Evolutionary conservation across 306 rosid species (phyloP), one percentile per base, ranked within the genome.

Genomic region (Prosopis cineraria): DNA sequence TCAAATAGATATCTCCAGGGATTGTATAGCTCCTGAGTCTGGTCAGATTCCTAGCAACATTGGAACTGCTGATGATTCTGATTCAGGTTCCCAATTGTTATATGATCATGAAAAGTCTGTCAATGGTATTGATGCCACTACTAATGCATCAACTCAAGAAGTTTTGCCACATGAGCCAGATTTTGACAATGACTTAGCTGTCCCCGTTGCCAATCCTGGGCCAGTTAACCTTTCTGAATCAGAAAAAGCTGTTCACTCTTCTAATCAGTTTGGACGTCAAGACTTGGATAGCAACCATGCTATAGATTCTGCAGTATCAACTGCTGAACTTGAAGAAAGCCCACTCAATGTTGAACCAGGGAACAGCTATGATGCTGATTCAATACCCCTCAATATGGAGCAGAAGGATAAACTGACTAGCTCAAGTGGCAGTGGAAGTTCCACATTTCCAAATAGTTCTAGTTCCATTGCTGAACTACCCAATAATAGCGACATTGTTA

Each of bases 31-130:
- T 85, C 81, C 87, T 19, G 87, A 85, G 81, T 70, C 81, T 69
- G 90, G 78, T 79, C 83, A 75, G 63, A 70, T 78, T 89, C 81
- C 72, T 20, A 41, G 75, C 67, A 84, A 83, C 79, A 65, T 76
- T 84, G 77, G 67, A 72, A 83, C 80, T 85, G 90, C 65, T 83
- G 87, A 83, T 83, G 89, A 80, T 86, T 81, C 84, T 86, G 87
- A 76, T 74, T 44, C 73, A 71, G 84, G 82, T 75, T 80, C 80
- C 17, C 70, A 81, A 68, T 73, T 82, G 45, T 84, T 72, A 52
- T 41, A 89, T 73, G 89, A 83, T 84, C 53, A 74, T 78, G 82
- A 85, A 77, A 58, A 45, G 69, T 65, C 85, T 47, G 74, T 89
- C 48, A 19, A 65, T 66, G 88, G 70, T 85, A 72, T 79, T 82